These are phyloP conservation scores for Diaporthe sp. DNA, from an alignment of 2,329 filamentous ascomycete species.

Conservation along the genomic window DNA sequence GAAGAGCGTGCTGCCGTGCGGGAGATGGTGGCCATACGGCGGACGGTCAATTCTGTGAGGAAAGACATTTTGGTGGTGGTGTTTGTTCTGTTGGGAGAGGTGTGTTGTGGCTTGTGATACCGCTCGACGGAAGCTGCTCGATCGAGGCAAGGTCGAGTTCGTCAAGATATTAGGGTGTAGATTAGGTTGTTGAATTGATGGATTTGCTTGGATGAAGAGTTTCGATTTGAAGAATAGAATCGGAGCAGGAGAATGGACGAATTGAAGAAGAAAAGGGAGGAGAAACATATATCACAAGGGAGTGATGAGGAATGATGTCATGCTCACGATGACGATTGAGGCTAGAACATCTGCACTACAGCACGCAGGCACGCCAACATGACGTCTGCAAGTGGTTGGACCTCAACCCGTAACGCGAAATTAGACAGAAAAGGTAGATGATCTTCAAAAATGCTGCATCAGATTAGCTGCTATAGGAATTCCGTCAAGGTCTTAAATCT, in stretches of 20 bases:
- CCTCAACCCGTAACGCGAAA: conserved; percentile 7
- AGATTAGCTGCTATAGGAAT: not conserved
- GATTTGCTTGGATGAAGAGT: not conserved
- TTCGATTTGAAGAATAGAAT: not conserved
- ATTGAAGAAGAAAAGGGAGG: conserved; percentile 18
- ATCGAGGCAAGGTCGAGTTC: not conserved
- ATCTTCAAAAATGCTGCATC: conserved; percentile 1
- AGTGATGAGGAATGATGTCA: conserved; percentile 31
- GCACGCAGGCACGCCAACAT: conserved; percentile 10
- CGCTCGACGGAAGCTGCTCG: conserved; percentile 29
- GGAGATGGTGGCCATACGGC: conserved; percentile 56
- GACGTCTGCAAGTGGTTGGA: conserved; percentile 28
- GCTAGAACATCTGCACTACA: conserved; percentile 26
- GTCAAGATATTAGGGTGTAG: not conserved
- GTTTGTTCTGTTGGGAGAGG: conserved; percentile 21
- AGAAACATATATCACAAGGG: not conserved
- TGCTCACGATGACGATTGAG: conserved; percentile 29
- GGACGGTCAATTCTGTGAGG: conserved; percentile 60
- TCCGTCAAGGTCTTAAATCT: not conserved
- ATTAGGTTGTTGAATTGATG: not conserved
- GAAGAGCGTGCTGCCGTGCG: conserved; percentile 54
- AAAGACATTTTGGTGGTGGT: conserved; percentile 62
- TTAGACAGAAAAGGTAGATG: conserved; percentile 7
- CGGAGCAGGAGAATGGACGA: not conserved
- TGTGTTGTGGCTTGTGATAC: not conserved